Evolutionary conservation across 176 grass and related monocot genomes (phyloP).

Genomic region (Oryza punctata): DNA sequence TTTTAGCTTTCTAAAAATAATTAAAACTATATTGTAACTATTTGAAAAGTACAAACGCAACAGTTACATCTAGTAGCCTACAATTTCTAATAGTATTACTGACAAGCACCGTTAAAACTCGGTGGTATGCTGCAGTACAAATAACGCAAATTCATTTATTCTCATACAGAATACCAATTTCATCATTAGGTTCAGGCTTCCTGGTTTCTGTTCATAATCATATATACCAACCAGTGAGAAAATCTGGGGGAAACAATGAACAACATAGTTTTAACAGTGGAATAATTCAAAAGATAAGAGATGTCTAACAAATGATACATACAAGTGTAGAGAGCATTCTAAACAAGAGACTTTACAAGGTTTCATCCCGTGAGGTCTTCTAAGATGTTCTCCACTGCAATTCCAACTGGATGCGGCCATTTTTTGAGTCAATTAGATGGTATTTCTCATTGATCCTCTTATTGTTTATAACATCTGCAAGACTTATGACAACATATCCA

Average conservation of each 20-base stretch:
- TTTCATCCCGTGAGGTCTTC: neutral
- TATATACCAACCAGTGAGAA: constrained; percentile 1
- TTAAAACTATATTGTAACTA: no score
- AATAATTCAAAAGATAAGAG: neutral
- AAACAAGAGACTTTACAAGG: constrained; percentile 18
- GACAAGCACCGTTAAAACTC: no score
- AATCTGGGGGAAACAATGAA: neutral
- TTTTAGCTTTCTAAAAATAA: no score
- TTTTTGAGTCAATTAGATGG: constrained; percentile 78
- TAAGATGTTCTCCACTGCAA: constrained; percentile 67
- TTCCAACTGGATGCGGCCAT: constrained; percentile 76
- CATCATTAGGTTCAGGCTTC: neutral
- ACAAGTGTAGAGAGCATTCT: constrained; percentile 18
- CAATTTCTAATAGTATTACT: no score
- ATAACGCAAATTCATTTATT: neutral
- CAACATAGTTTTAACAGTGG: neutral
- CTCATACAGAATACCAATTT: neutral
- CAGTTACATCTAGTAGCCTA: no score
- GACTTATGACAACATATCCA: constrained; percentile 62
- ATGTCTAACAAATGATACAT: constrained; percentile 10
- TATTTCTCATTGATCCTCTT: constrained; percentile 76
- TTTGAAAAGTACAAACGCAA: no score
- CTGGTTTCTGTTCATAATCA: neutral
- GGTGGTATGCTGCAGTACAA: no score
- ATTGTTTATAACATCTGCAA: constrained; percentile 70